Evolutionary conservation across 345 rosid genomes (phyloP).

Genomic region (Heritiera littoralis): DNA sequence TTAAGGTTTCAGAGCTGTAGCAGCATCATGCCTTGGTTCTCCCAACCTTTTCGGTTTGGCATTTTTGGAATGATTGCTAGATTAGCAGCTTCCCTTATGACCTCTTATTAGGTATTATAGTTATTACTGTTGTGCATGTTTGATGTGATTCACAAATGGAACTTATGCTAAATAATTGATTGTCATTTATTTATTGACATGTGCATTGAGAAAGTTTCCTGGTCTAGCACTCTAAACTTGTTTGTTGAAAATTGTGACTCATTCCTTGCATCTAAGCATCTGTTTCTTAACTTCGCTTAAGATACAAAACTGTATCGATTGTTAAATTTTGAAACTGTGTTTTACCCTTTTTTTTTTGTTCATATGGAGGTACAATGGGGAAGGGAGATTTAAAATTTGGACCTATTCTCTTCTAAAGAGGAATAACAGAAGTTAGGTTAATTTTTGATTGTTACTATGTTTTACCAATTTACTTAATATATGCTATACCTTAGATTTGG

Average conservation of each 20-base stretch:
- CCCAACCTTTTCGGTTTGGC: background rate
- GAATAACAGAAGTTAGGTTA: too few species aligned
- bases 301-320: background rate
- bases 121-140: background rate
- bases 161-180: background rate
- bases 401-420: too few species aligned
- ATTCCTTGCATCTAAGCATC: background rate
- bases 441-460: background rate
- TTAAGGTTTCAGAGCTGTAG: background rate
- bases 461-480: background rate
- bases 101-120: background rate
- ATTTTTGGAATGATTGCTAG: slow-evolving; percentile 12
- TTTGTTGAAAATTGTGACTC: slow-evolving; percentile 6
- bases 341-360: background rate
- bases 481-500: background rate
- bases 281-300: background rate
- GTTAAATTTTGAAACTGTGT: background rate
- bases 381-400: too few species aligned
- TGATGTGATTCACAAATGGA: background rate
- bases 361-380: too few species aligned
- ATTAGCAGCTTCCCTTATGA: background rate
- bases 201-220: too few species aligned
- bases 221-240: background rate
- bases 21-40: background rate
- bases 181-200: background rate